Evolutionary conservation across 2,329 filamentous ascomycete species (phyloP).

Genomic region (Claviceps pazoutovae): DNA sequence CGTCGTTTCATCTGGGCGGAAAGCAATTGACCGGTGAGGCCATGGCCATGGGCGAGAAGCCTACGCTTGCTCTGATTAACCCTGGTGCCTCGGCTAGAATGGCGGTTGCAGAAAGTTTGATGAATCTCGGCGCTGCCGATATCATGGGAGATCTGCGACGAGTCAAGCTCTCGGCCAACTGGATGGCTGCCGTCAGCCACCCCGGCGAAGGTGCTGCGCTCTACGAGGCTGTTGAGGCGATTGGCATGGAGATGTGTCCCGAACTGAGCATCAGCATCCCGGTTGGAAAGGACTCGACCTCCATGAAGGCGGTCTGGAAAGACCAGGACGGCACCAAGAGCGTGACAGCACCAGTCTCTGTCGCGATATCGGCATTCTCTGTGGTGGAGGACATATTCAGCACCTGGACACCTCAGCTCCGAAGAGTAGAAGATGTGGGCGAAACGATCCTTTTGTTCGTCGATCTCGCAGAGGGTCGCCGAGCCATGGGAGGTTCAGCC

Average conservation of each 20-base stretch:
- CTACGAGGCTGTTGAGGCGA: constrained; percentile 86
- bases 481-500: constrained; percentile 79
- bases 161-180: constrained; percentile 87
- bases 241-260: constrained; percentile 85
- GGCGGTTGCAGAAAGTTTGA: constrained; percentile 85
- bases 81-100: constrained; percentile 84
- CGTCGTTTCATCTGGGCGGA: constrained; percentile 51
- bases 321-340: constrained; percentile 59
- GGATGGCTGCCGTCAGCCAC: constrained; percentile 96
- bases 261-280: constrained; percentile 85
- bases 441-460: constrained; percentile 83
- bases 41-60: constrained; percentile 96
- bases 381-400: constrained; percentile 68
- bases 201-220: constrained; percentile 83
- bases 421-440: constrained; percentile 71
- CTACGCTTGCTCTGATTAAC: constrained; percentile 77
- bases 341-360: constrained; percentile 81
- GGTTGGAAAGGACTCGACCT: constrained; percentile 95
- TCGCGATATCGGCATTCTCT: constrained; percentile 83
- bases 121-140: constrained; percentile 77
- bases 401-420: constrained; percentile 88
- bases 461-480: constrained; percentile 69
- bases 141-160: constrained; percentile 58
- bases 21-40: constrained; percentile 74
- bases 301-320: constrained; percentile 96